Conservation (phyloP, 2,329 filamentous ascomycete species). For the Aspergillus pseudonomiae region DNA sequence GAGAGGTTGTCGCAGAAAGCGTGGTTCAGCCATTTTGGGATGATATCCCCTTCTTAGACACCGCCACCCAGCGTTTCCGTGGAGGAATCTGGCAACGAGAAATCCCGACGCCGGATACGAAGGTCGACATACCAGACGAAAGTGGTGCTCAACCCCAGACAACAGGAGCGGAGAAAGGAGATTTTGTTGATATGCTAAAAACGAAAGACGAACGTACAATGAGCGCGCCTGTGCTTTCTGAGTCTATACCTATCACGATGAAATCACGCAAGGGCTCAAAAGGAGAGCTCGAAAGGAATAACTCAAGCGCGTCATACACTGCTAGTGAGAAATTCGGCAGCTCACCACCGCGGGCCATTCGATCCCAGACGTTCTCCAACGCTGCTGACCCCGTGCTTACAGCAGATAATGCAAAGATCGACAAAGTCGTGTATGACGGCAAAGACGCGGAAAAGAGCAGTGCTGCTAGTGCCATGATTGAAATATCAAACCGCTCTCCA, state of each 20-base stretch:
- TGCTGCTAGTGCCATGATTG: conserved; percentile 68
- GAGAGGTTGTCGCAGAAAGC: conserved; percentile 90
- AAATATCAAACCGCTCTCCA: conserved; percentile 65
- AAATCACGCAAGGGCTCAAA: conserved; percentile 34
- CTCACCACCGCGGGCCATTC: conserved; percentile 58
- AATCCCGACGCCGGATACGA: conserved; percentile 44
- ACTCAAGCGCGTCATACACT: conserved; percentile 30
- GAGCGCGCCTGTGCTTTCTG: conserved; percentile 37
- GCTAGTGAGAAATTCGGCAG: conserved; percentile 38
- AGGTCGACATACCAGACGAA: conserved; percentile 42
- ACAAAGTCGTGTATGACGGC: conserved; percentile 61
- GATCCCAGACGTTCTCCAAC: conserved; percentile 65
- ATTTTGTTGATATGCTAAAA: conserved; percentile 32
- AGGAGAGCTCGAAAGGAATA: conserved; percentile 23
- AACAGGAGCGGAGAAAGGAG: conserved; percentile 21
- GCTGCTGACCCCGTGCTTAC: conserved; percentile 68
- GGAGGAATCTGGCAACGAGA: conserved; percentile 76
- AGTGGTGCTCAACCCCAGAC: conserved; percentile 28
- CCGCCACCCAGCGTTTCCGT: conserved; percentile 73
- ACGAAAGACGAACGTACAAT: conserved; percentile 38
- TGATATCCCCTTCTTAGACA: conserved; percentile 87
- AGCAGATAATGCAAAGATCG: conserved; percentile 67
- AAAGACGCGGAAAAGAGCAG: conserved; percentile 61
- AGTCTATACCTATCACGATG: conserved; percentile 25
- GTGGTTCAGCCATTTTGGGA: conserved; percentile 95